These are phyloP conservation scores for Monilinia vaccinii-corymbosi DNA, from an alignment of 2,329 filamentous ascomycete genomes.

Conservation along the genomic window DNA sequence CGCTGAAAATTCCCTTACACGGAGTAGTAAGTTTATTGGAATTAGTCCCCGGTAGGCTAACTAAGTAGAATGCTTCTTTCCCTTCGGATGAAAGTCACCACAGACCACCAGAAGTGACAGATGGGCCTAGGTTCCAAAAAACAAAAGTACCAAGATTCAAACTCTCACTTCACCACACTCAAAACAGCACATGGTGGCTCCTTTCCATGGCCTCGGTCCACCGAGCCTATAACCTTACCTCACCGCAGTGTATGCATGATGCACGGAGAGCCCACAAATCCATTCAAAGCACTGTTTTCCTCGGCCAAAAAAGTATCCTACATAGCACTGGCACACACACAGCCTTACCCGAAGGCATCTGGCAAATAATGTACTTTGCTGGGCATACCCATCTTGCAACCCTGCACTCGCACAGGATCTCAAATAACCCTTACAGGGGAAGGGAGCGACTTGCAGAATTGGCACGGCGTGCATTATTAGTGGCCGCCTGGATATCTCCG, in stretches of 20 bases:
- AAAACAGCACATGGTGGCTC: background rate
- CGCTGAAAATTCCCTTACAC: background rate
- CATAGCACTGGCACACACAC: no score
- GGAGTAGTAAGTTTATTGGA: background rate
- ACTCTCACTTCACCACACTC: background rate
- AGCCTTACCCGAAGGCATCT: constrained; percentile 12
- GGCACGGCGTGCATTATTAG: constrained; percentile 3
- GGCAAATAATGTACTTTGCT: constrained; percentile 5
- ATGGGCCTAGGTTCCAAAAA: background rate
- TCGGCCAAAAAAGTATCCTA: background rate
- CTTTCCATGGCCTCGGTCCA: background rate
- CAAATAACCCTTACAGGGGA: background rate
- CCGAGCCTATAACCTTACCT: background rate
- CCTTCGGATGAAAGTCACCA: background rate
- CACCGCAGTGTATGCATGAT: constrained; percentile 8
- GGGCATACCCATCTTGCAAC: background rate
- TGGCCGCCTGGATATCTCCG: constrained; percentile 9
- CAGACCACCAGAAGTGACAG: constrained; percentile 1
- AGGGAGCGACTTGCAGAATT: background rate
- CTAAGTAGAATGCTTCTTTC: background rate
- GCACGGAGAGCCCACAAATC: background rate
- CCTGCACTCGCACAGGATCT: background rate
- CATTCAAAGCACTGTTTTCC: background rate
- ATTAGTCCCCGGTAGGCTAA: background rate
- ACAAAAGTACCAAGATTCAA: background rate